Conservation (phyloP, 192 early-diverging fungal species). For the Coemansia sp. region DNA sequence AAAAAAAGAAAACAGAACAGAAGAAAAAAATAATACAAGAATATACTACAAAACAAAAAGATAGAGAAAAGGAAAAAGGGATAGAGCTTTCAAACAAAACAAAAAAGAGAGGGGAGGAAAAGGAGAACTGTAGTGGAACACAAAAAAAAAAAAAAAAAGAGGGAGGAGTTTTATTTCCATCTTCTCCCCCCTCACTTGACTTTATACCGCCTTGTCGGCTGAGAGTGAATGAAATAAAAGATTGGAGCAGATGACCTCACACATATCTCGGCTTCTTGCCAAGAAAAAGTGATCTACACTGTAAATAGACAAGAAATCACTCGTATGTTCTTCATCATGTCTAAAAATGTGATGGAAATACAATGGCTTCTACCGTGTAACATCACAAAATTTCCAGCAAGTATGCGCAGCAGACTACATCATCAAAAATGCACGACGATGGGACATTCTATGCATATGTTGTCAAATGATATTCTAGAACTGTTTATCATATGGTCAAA, state of each 20-base stretch:
- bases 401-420: background rate
- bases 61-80: background rate
- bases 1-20: background rate
- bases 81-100: no score
- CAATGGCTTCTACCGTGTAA: background rate
- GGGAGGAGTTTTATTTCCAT: background rate
- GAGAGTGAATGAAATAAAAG: background rate
- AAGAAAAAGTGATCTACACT: background rate
- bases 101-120: no score
- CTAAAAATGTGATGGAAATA: background rate
- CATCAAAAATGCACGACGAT: background rate
- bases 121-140: no score
- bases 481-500: background rate
- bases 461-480: constrained; percentile 20
- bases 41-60: background rate
- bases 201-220: background rate
- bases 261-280: background rate
- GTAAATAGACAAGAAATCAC: background rate
- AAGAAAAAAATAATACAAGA: constrained; percentile 3
- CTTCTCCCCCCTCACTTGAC: background rate
- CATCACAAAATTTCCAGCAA: background rate
- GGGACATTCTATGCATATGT: background rate
- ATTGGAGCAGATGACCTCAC: constrained; percentile 6
- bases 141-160: constrained; percentile 8
- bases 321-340: background rate